Percentiles rank a stretch among this genome's conserved stretches.
Evolutionary conservation across 139 green algal species (phyloP).

Genomic region (Pleodorina starrii): DNA sequence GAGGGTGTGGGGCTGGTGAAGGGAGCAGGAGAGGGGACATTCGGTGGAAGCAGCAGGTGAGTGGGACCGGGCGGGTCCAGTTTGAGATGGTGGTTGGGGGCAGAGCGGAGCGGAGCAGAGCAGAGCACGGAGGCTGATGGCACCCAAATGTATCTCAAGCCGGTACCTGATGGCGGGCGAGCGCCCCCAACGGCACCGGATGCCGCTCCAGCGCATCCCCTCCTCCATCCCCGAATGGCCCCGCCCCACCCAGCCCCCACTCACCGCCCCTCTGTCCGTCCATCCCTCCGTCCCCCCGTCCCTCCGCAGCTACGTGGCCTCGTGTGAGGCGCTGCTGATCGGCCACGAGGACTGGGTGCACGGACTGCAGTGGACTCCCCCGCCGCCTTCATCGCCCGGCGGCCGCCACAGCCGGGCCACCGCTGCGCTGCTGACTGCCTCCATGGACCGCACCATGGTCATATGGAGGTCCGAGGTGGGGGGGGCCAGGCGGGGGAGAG

Average conservation of each 20-base stretch:
- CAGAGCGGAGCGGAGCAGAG: too few species aligned
- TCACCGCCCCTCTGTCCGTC: neutral
- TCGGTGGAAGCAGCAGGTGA: too few species aligned
- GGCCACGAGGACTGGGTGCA: conserved; percentile 98
- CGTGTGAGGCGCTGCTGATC: conserved; percentile 87
- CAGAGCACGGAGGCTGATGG: too few species aligned
- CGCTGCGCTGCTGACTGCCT: conserved; percentile 85
- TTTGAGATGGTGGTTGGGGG: too few species aligned
- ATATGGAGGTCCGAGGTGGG: conserved; percentile 86
- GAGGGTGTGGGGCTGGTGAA: neutral
- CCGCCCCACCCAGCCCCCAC: too few species aligned
- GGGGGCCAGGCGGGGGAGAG: neutral
- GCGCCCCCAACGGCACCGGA: too few species aligned
- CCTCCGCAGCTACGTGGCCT: conserved; percentile 56
- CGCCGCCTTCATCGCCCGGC: neutral
- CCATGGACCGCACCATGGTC: conserved; percentile 97
- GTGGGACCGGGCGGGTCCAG: too few species aligned
- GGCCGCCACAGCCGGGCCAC: conserved; percentile 10
- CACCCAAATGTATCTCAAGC: too few species aligned
- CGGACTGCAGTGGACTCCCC: conserved; percentile 82
- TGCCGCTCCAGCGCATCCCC: too few species aligned
- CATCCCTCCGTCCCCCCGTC: neutral
- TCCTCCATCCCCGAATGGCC: too few species aligned
- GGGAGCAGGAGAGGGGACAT: too few species aligned
- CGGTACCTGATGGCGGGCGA: too few species aligned